A percentile compares a stretch with the other conserved stretches of the same genome.
phyloP scores from a whole-genome alignment of 83 land plant genomes.

The Diphasiastrum complanatum region DNA sequence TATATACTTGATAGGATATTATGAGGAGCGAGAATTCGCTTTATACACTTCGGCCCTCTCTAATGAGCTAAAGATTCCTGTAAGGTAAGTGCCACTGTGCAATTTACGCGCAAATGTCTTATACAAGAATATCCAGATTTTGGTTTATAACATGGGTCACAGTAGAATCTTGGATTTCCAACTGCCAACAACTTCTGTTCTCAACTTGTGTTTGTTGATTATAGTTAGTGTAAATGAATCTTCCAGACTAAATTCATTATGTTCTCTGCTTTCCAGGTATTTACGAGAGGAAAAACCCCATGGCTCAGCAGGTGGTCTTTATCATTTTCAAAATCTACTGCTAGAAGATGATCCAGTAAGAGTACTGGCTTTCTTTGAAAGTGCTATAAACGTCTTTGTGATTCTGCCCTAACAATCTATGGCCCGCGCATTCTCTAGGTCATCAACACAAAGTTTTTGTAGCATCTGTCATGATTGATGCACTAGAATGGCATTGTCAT shows the following conservation, averaged over 20 bases:
- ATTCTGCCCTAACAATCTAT: too few species aligned
- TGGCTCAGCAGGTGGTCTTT: slow-evolving; percentile 12
- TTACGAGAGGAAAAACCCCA: slow-evolving; percentile 9
- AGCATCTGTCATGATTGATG: too few species aligned
- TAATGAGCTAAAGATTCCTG: slow-evolving; percentile 16
- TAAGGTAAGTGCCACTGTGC: too few species aligned
- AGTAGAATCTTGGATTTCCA: too few species aligned
- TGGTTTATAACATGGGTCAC: too few species aligned
- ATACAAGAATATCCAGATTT: too few species aligned
- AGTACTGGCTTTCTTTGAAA: not conserved
- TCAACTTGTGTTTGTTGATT: not conserved
- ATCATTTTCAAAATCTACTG: slow-evolving; percentile 6
- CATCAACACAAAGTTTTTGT: too few species aligned
- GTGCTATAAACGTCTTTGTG: too few species aligned
- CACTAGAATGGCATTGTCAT: too few species aligned
- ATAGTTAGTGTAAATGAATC: not conserved
- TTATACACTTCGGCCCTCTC: slow-evolving; percentile 11
- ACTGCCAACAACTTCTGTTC: too few species aligned
- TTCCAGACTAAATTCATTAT: not conserved
- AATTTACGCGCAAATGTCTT: too few species aligned
- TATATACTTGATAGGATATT: slow-evolving; percentile 13
- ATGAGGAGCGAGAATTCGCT: slow-evolving; percentile 14
- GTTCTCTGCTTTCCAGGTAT: slow-evolving; percentile 6
- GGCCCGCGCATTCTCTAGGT: too few species aligned
- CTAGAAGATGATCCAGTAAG: slow-evolving; percentile 15